These are phyloP conservation scores for Isabelozyma heimii DNA, from an alignment of 805 yeast genomes.

Conservation along the genomic window DNA sequence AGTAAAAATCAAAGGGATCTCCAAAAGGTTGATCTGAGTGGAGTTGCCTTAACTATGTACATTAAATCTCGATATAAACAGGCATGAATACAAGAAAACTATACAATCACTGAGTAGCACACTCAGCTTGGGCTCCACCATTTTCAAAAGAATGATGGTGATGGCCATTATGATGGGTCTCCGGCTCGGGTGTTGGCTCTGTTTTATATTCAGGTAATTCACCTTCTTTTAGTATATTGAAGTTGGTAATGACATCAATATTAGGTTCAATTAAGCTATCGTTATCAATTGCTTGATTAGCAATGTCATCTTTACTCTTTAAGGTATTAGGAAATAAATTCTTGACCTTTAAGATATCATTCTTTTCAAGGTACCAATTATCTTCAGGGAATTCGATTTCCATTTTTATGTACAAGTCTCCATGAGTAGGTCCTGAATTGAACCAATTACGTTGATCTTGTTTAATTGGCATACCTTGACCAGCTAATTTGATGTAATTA, in stretches of 20 bases:
- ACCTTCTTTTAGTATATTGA: slow-evolving; percentile 19
- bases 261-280: slow-evolving; percentile 34
- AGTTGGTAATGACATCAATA: slow-evolving; percentile 35
- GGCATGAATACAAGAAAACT: neutral
- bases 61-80: neutral
- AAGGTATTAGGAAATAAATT: slow-evolving; percentile 51
- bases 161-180: slow-evolving; percentile 9
- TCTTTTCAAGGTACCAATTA: slow-evolving; percentile 76
- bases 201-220: slow-evolving; percentile 30
- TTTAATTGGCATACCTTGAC: slow-evolving; percentile 82
- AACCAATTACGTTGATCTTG: slow-evolving; percentile 26
- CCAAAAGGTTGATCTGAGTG: too few species aligned
- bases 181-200: slow-evolving; percentile 6
- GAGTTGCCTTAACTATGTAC: neutral
- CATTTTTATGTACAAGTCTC: slow-evolving; percentile 70
- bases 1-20: too few species aligned
- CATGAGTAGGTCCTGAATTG: slow-evolving; percentile 35
- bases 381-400: slow-evolving; percentile 80
- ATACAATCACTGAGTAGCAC: slow-evolving; percentile 24
- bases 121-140: slow-evolving; percentile 30
- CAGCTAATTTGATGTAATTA: slow-evolving; percentile 57
- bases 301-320: slow-evolving; percentile 17
- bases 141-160: slow-evolving; percentile 8
- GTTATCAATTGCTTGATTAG: slow-evolving; percentile 19
- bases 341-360: slow-evolving; percentile 55